phyloP scores from a whole-genome alignment of 129 eudicot genomes.

The Centella asiatica region DNA sequence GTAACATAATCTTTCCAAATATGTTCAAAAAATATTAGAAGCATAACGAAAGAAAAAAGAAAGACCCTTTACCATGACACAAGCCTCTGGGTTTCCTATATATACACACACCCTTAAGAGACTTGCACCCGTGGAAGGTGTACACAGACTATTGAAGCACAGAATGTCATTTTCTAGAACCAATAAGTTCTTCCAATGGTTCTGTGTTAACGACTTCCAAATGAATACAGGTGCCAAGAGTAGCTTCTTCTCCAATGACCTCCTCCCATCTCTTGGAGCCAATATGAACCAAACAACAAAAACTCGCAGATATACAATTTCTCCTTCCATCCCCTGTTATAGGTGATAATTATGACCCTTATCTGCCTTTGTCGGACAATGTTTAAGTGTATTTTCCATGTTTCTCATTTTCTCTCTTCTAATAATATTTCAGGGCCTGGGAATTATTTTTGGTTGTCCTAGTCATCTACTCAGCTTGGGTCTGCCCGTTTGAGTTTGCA shows the following conservation, averaged over 20 bases:
- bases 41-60: slow-evolving; percentile 24
- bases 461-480: slow-evolving; percentile 91
- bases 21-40: slow-evolving; percentile 15
- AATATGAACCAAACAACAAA: slow-evolving; percentile 32
- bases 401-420: slow-evolving; percentile 7
- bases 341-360: slow-evolving; percentile 39
- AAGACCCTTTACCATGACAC: slow-evolving; percentile 22
- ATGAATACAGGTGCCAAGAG: slow-evolving; percentile 32
- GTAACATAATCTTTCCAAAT: slow-evolving; percentile 20
- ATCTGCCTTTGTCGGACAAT: neutral
- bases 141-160: slow-evolving; percentile 10
- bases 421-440: slow-evolving; percentile 83
- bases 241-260: slow-evolving; percentile 66
- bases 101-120: slow-evolving; percentile 29
- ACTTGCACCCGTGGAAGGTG: slow-evolving; percentile 9
- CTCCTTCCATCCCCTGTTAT: slow-evolving; percentile 70
- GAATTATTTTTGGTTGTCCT: slow-evolving; percentile 70
- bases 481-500: slow-evolving; percentile 81
- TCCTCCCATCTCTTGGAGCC: slow-evolving; percentile 94
- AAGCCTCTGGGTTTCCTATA: slow-evolving; percentile 26
- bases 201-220: slow-evolving; percentile 46
- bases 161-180: slow-evolving; percentile 34
- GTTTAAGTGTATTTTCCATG: neutral
- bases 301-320: slow-evolving; percentile 34
- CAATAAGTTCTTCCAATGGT: slow-evolving; percentile 40